Evolutionary conservation across 1,139 yeast species (phyloP), one percentile per base, ranked within the genome.

Genomic region (Hyphopichia burtonii): DNA sequence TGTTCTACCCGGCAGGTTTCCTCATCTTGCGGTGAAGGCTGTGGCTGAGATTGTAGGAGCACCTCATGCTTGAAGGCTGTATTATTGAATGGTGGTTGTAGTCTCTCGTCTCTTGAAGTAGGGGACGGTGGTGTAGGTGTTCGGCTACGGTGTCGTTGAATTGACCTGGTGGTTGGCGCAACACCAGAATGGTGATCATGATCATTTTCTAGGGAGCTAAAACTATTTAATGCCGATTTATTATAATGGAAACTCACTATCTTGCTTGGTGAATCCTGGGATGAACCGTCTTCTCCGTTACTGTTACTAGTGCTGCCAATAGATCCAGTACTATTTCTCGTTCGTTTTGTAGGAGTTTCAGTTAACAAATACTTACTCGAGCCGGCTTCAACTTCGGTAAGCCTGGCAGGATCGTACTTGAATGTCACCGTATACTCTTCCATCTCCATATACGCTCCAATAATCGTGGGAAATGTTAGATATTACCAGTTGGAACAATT

Each of bases 211-310:
- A 17, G 10, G 4, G 18, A 30, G 12, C 32, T 17, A 30, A 5
- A 7, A 14, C 32, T 30, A 16, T 17, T 25, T 25, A 25, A 25
- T 25, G 28, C 28, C 4, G 28, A 25, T 25, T 8, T 25, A 11
- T 25, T 25, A 32, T 46, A 45, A 17, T 46, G 52, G 14, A 51
- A 39, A 10, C 40, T 45, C 9, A 48, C 49, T 4, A 48, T 38
- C 38, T 43, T 46, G 23, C 51, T 41, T 6, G 54, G 52, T 15
- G 49, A 37, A 15, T 23, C 30, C 3, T 8, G 7, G 3, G 4
- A 25, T 8, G 7, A 25, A 25, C 9, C 10, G 16, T 22, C 27
- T 17, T 32, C 22, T 4, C 6, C 23, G 6, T 17, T 18, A 14
- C 12, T n/a, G 6, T 30, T 14, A 17, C 9, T 30, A 17, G 10